Percentiles rank a stretch among this genome's conserved stretches.
Evolutionary conservation across 176 grass and related monocot species (phyloP).

Genomic region (Chloris gayana): DNA sequence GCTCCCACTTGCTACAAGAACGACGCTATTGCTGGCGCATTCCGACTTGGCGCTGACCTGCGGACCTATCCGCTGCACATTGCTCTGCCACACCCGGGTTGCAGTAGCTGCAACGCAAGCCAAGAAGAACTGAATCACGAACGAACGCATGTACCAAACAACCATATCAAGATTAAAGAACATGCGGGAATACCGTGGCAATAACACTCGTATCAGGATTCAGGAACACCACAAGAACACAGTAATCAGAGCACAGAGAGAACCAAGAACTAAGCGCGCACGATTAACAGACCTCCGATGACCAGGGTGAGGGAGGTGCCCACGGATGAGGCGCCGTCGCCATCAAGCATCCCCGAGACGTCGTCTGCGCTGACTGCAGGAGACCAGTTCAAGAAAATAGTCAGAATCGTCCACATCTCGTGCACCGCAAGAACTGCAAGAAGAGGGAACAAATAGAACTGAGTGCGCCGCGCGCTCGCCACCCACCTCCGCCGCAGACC

Average conservation of each 20-base stretch:
- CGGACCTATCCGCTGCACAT: neutral
- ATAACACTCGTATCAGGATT: neutral
- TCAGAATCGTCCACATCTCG: no score
- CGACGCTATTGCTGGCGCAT: neutral
- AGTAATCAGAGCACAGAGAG: neutral
- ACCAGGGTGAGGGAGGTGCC: neutral
- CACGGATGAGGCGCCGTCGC: neutral
- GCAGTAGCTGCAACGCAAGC: neutral
- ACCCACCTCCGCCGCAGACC: no score
- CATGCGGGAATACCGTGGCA: neutral
- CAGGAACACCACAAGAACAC: neutral
- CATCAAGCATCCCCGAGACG: neutral
- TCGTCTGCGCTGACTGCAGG: no score
- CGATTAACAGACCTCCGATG: neutral
- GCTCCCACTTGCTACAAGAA: no score
- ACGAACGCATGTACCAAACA: neutral
- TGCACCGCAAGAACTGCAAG: no score
- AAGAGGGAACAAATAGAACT: no score
- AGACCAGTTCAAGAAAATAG: no score
- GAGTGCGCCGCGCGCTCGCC: no score
- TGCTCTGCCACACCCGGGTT: neutral
- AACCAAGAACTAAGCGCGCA: neutral
- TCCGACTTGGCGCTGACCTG: neutral
- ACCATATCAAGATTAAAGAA: neutral
- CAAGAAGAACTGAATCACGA: neutral